Conservation (phyloP, 2,329 filamentous ascomycete genomes). For the Penicillium fuscoglaucum region DNA sequence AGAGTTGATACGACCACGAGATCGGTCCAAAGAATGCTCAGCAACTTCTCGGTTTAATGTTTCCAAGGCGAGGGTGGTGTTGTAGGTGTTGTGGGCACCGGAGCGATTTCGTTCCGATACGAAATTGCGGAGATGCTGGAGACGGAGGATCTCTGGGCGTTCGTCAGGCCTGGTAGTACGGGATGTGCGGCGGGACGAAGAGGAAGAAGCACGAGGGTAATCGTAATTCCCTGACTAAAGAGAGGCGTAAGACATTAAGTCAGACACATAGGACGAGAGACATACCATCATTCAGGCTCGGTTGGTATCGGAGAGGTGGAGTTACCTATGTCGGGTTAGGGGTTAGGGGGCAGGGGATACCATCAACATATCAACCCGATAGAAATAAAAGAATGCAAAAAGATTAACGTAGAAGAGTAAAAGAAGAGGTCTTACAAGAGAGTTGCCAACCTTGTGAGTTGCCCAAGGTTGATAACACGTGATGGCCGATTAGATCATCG, state of each 20-base stretch:
- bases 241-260: conserved; percentile 9
- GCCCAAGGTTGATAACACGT: conserved; percentile 17
- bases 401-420: neutral
- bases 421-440: neutral
- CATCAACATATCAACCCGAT: neutral
- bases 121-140: conserved; percentile 42
- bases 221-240: conserved; percentile 47
- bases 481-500: conserved; percentile 29
- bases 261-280: conserved; percentile 14
- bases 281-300: conserved; percentile 25
- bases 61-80: conserved; percentile 38
- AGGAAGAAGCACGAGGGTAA: conserved; percentile 43
- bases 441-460: conserved; percentile 7
- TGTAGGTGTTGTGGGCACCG: conserved; percentile 30
- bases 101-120: conserved; percentile 39
- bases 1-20: conserved; percentile 26
- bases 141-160: conserved; percentile 29
- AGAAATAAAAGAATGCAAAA: neutral
- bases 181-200: conserved; percentile 33
- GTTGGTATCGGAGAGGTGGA: neutral
- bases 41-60: conserved; percentile 43
- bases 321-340: neutral
- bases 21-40: conserved; percentile 31
- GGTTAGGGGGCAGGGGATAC: conserved; percentile 1
- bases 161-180: conserved; percentile 23